Base-by-base conservation (phyloP, 164 flowering plant genomes). In the Liquidambar formosana region DNA sequence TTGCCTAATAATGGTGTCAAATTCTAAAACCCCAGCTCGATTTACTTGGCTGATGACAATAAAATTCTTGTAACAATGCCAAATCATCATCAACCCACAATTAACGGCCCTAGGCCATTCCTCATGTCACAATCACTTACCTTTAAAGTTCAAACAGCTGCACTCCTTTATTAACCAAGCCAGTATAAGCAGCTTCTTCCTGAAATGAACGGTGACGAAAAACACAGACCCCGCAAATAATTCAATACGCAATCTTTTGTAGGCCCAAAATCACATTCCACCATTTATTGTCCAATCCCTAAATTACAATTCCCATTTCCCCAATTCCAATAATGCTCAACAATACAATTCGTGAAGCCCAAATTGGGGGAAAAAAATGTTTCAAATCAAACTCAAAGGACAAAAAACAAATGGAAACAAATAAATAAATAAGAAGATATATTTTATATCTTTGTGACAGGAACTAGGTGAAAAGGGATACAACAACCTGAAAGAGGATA, bases 401-500 rank as follows among this genome's bases (percentile, higher is more conserved):
- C 3, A 16, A 14, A 48, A 45, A 38, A 45, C 33, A 38, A 22
- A 4, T 19, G 43, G 33, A 63, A 49, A 2, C 11, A 25, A 62
- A 10, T 63, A 25, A 21, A 45, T 8, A 25, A 45, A 10, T 8
- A 21, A 9, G 13, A 25, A 23, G 14, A 27, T 12, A 15, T 4
- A 11, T 27, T 16, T 14, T 38, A 25, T 23, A 25, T 25, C 1
- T 10, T 15, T 21, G 8, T 16, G 5, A 3, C 9, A 25, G 11
- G 10, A 11, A 11, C 61, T 16, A 43, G 63, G 44, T 1, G 0
- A 45, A 54, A 57, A 71, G 15, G 12, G 1, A 26, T 60, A 68
- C 33, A 49, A n/a, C 5, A 73, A 95, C 97, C 97, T 95, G 99
- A 75, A 95, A 91, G 22, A 95, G 92, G 57, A 95, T 95, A 18